Evolutionary conservation across 352 stramenopile genomes (phyloP).

Genomic region (Pythium vanterpoolii): DNA sequence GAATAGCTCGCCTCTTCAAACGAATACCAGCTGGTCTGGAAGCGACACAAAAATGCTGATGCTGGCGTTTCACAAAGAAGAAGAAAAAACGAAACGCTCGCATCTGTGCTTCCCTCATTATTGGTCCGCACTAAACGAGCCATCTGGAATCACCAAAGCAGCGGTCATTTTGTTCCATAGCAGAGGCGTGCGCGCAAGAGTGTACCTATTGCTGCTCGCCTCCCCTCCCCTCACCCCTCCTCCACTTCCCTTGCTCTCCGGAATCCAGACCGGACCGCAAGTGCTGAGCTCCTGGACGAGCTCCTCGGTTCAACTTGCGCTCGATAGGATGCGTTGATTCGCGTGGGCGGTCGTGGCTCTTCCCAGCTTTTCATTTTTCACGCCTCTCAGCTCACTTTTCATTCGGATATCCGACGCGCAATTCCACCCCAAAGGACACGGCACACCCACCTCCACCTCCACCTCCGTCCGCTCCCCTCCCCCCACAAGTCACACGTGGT

Average conservation of each 20-base stretch:
- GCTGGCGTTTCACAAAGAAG: conserved; percentile 21
- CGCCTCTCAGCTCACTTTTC: conserved; percentile 23
- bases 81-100: conserved; percentile 18
- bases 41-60: conserved; percentile 22
- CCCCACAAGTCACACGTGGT: conserved; percentile 7
- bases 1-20: conserved; percentile 18
- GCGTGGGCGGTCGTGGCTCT: conserved; percentile 20
- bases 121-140: background rate
- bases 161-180: conserved; percentile 2
- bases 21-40: conserved; percentile 17
- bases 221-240: conserved; percentile 7
- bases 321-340: conserved; percentile 26
- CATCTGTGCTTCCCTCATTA: background rate
- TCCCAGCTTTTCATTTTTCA: conserved; percentile 33
- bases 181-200: background rate
- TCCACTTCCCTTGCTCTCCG: background rate
- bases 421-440: conserved; percentile 25
- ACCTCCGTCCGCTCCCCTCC: background rate
- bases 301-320: conserved; percentile 23
- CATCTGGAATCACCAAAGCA: conserved; percentile 13
- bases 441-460: too few species aligned
- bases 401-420: conserved; percentile 19
- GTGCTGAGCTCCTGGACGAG: conserved; percentile 3
- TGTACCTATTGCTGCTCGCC: background rate
- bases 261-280: too few species aligned